Conservation (phyloP, 129 eudicot species). For the Chrysanthemum lavandulifolium region DNA sequence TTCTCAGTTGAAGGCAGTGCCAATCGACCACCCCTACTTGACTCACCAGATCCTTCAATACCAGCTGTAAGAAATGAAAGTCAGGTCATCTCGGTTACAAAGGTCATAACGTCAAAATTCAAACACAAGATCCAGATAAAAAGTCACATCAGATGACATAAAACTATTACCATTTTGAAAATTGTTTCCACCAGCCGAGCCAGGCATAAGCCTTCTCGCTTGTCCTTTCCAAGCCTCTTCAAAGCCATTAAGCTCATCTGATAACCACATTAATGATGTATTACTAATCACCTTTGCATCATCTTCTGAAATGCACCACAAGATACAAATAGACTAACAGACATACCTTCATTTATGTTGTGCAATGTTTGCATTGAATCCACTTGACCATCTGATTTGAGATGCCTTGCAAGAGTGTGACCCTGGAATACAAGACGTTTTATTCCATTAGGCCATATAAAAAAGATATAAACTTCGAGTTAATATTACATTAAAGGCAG, state of each 20-base stretch:
- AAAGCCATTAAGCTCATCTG: constrained; percentile 69
- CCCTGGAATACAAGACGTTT: constrained; percentile 42
- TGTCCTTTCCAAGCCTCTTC: constrained; percentile 77
- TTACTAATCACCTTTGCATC: no score
- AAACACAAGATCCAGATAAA: no score
- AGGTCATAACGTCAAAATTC: no score
- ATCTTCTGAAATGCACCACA: not conserved
- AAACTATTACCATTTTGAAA: no score
- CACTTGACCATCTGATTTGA: constrained; percentile 74
- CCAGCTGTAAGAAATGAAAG: not conserved
- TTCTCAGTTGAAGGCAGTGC: constrained; percentile 54
- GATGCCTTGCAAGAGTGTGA: constrained; percentile 68
- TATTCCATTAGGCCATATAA: no score
- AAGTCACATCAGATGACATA: no score
- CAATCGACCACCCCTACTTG: constrained; percentile 24
- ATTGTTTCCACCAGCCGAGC: no score
- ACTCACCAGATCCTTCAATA: constrained; percentile 34
- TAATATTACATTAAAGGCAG: no score
- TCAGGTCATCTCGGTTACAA: no score
- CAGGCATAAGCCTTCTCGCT: constrained; percentile 42
- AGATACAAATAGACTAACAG: not conserved
- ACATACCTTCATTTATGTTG: constrained; percentile 65
- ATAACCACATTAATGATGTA: not conserved
- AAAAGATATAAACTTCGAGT: no score
- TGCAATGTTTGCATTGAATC: constrained; percentile 83